phyloP scores from a whole-genome alignment of 108 stramenopile species.

The Seminavis robusta region DNA sequence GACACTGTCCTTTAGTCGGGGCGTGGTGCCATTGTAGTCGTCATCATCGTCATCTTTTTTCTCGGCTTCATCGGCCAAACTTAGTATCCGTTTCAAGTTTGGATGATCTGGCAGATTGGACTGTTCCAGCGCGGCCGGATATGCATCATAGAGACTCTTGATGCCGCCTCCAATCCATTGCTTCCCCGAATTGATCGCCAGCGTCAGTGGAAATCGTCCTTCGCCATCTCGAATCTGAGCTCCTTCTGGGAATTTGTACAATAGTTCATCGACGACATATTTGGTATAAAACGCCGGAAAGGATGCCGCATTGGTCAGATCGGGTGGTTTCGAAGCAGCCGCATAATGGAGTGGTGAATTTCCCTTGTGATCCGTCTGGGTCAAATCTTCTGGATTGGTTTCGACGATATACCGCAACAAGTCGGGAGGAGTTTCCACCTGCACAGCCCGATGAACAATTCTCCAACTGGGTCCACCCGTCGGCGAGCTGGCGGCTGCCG shows the following conservation, averaged over 20 bases:
- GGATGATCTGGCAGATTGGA: constrained; percentile 50
- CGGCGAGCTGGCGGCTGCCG: background rate
- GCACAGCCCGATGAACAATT: constrained; percentile 76
- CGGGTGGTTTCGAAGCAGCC: constrained; percentile 45
- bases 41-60: constrained; percentile 13
- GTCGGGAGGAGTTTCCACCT: constrained; percentile 76
- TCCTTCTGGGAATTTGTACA: constrained; percentile 82
- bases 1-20: constrained; percentile 38
- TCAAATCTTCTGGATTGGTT: constrained; percentile 80
- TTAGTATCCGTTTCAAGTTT: constrained; percentile 43
- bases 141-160: constrained; percentile 73
- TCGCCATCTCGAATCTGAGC: constrained; percentile 53
- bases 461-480: constrained; percentile 18
- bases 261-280: constrained; percentile 80
- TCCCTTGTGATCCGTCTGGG: constrained; percentile 48
- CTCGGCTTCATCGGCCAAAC: constrained; percentile 29
- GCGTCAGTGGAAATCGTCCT: constrained; percentile 60
- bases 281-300: constrained; percentile 72
- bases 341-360: constrained; percentile 84
- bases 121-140: constrained; percentile 64
- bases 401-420: constrained; percentile 82
- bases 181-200: constrained; percentile 74
- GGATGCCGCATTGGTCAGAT: background rate
- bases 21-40: constrained; percentile 22
- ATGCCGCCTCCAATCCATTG: constrained; percentile 88